Base-by-base conservation (phyloP, 768 basidiomycete genomes). In the Porphyrellus cyaneotinctus region DNA sequence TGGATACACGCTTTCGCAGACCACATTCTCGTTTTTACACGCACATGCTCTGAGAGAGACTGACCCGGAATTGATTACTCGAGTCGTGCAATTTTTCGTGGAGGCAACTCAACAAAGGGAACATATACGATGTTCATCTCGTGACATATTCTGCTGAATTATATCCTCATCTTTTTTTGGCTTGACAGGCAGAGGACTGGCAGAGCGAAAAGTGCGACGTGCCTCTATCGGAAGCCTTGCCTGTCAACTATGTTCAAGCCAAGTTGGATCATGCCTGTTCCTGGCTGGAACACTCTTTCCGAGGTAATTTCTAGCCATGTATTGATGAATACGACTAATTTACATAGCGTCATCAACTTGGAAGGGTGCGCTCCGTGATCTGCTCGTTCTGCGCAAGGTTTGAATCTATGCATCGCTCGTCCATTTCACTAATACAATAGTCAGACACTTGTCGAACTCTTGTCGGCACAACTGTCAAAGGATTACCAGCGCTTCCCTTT, bases 161-260 rank as follows among this genome's bases (percentile, higher is more conserved):
- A n/a, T n/a, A n/a, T 56, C 24, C 39, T 33, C 14, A 12, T 41
- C 17, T n/a, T n/a, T n/a, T n/a, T n/a, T n/a, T n/a, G n/a, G 37
- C 44, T 50, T 57, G 24, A 52, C 65, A 92, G 91, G 75, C 80
- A 54, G 91, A 93, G 75, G 91, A 93, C 61, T 91, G 89, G 85
- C 89, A 91, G 66, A 79, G 87, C 52, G 93, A 97, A 57, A 94
- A 93, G 70, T 87, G 84, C 60, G 91, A 91, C 18, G 77, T 95
- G 0, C 80, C 83, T 0, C 73, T 95, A 5, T 74, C 85, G 11
- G 88, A 94, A 69, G 75, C 77, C 8, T 66, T 84, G 24, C 76
- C 82, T 17, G 78, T 80, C 17, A 72, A 73, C 43, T 75, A 78
- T 51, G 68, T 88, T 23, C 52, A 85, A 8, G 66, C 72, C 17